Base-by-base conservation (phyloP, 2,329 filamentous ascomycete species). In the Kalaharituber pfeilii region DNA sequence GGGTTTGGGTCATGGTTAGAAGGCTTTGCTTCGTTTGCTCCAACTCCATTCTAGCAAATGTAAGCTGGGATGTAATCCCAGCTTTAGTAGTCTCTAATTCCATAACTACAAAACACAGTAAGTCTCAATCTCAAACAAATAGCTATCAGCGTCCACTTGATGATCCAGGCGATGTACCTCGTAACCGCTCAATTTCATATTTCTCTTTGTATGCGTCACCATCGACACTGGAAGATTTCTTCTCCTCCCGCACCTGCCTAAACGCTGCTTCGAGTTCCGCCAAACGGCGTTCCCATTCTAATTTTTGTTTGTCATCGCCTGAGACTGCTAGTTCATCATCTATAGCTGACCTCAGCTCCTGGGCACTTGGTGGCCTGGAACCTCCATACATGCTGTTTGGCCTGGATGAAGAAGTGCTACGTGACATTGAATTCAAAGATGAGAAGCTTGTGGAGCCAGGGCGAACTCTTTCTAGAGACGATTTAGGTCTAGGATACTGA, bases 121-220 rank as follows among this genome's bases (percentile, higher is more conserved):
- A 47, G n/a, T n/a, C n/a, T n/a, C n/a, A n/a, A n/a, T n/a, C n/a
- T n/a, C n/a, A n/a, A n/a, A n/a, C n/a, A n/a, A n/a, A n/a, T n/a
- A 91, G 86, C 79, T 75, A 81, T 78, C 51, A 74, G 75, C n/a
- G n/a, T n/a, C n/a, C n/a, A n/a, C n/a, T 65, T 89, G 93, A 60
- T 84, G 82, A 8, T 84, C 63, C 15, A 82, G 78, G 47, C 93
- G 74, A 0, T 81, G 77, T 7, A 55, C 81, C 75, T 64, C 82
- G 82, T 58, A 96, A 73, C 56, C 76, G 73, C 49, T 76, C 75
- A 65, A 22, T 22, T 2, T 47, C 42, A 25, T 47, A 47, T 4
- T 47, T 47, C 22, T 47, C 42, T 11, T 25, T 47, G 11, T 22
- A 47, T 25, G n/a, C 15, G 25, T 47, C 42, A 20, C 24, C 42